Base-by-base conservation (phyloP, 371 early-diverging fungal species). In the Zopfochytrium polystomum region DNA sequence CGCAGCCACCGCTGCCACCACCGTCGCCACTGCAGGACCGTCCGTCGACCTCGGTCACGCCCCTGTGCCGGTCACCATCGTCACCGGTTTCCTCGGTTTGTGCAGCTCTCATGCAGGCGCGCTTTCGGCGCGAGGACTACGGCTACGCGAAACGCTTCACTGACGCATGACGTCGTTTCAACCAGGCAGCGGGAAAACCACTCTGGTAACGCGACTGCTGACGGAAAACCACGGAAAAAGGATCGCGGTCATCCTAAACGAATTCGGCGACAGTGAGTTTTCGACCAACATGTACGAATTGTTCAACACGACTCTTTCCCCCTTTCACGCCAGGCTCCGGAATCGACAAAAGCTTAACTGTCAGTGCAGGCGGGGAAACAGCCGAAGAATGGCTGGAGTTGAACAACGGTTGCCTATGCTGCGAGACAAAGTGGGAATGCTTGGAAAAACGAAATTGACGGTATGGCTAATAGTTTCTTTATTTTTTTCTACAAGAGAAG, bases 311-410 rank as follows among this genome's bases (percentile, higher is more conserved):
- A 18, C 20, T 23, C 3, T n/a, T 45, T 26, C 32, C 58, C 32
- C 15, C 38, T 13, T 23, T 6, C 44, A 60, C 43, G 34, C n/a
- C 56, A 90, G 89, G 87, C 55, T 86, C 90, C 25, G 96, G 90
- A n/a, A 93, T 95, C 60, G 97, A 96, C 70, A 91, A 93, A 70
- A 85, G 92, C 31, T 74, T 96, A 56, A 88, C 90, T 4, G 79
- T 92, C 25, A 81, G 75, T 5, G 83, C 87, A 52, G 87, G 88
- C 51, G 93, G 94, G 23, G 87, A 84, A 30, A 76, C 88, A 48
- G 88, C 89, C 26, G 95, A 95, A 62, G 96, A 96, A 64, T 98
- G 98, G 98, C 78, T 98, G 18, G 97, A 98, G 62, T 76, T 98
- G 55, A 83, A 85, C 52, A 98, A 98, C 73, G 98, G 98, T 0